Evolutionary conservation across 208 protist species (phyloP).

Genomic region (Borovskyia barvae): DNA sequence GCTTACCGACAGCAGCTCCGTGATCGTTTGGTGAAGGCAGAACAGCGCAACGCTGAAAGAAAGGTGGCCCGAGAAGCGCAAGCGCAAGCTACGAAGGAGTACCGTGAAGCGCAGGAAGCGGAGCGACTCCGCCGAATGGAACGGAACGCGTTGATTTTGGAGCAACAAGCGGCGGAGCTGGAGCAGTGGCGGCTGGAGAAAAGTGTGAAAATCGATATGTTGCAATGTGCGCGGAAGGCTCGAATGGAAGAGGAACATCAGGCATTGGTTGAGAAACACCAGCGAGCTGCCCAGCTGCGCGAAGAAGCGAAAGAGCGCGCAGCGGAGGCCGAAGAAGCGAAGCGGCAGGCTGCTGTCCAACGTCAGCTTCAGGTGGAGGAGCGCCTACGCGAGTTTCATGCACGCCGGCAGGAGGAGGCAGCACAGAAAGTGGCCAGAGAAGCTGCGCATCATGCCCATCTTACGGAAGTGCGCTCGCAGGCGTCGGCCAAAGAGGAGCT

Average conservation of each 20-base stretch:
- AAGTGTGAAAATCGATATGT: slow-evolving; percentile 44
- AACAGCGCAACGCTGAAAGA: slow-evolving; percentile 41
- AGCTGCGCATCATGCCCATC: slow-evolving; percentile 35
- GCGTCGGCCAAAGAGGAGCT: slow-evolving; percentile 31
- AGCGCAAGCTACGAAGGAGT: slow-evolving; percentile 21
- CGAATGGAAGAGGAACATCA: slow-evolving; percentile 36
- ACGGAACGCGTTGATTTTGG: slow-evolving; percentile 40
- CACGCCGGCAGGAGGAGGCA: slow-evolving; percentile 36
- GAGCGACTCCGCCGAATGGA: slow-evolving; percentile 60
- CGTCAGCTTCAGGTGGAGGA: slow-evolving; percentile 57
- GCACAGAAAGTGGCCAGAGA: slow-evolving; percentile 28
- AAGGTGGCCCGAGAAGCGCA: slow-evolving; percentile 49
- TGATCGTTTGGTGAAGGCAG: slow-evolving; percentile 49
- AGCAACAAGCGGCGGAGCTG: slow-evolving; percentile 30
- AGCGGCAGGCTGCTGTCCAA: slow-evolving; percentile 41
- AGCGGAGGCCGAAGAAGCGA: slow-evolving; percentile 42
- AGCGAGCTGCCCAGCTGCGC: slow-evolving; percentile 38
- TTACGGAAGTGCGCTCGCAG: slow-evolving; percentile 31
- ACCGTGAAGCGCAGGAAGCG: slow-evolving; percentile 38
- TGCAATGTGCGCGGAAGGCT: slow-evolving; percentile 31
- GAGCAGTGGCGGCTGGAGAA: slow-evolving; percentile 49
- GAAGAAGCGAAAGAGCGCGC: slow-evolving; percentile 49
- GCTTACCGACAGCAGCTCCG: slow-evolving; percentile 40
- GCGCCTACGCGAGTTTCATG: slow-evolving; percentile 45
- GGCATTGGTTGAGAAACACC: slow-evolving; percentile 38